Evolutionary conservation across 768 basidiomycete genomes (phyloP), one percentile per base, ranked within the genome.

Genomic region (Leccinum obscurum): DNA sequence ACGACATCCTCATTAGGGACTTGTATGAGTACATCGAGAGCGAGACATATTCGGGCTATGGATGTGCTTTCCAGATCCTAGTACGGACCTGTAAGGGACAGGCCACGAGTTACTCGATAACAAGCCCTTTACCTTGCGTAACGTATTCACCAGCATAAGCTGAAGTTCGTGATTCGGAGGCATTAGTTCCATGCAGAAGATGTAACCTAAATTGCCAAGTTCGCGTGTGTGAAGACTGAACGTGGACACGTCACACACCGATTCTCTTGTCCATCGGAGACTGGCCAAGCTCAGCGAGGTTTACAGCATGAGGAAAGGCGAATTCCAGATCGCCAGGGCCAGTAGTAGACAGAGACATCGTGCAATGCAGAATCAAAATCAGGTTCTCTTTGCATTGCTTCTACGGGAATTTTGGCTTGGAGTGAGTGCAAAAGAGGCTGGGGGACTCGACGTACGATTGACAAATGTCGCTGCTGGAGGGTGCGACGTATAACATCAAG

Each of bases 131-230:
- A 86, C 92, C 81, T 94, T 94, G 62, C 91, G 85, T 35, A 93
- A 70, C 5, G 92, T 93, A 65, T 95, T 95, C 59, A 94, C 86
- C 22, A 93, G 80, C 88, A 95, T 92, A 24, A 95, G 77, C 54
- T 85, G 82, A 34, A 93, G 77, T 61, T 92, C 90, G 67, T 92
- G 85, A 39, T 80, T 72, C 8, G 76, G 66, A 41, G 85, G 83
- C 85, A 94, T 91, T 22, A 90, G 72, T 68, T 89, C 85, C 56
- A 80, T 72, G 68, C 92, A 93, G 69, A 91, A 93, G 7, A 88
- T 73, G 75, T 93, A 93, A 13, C 91, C 92, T 94, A 64, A 26
- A 50, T 56, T 54, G 26, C 30, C 52, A 22, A 46, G 37, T 62
- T 62, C 24, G 49, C 8, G 54, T 41, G 15, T 28, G 63, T 48